A percentile compares a stretch with the other conserved stretches of the same genome.
Evolutionary conservation across 2,329 filamentous ascomycete genomes (phyloP).

Genomic region (Fusarium odoratissimum): DNA sequence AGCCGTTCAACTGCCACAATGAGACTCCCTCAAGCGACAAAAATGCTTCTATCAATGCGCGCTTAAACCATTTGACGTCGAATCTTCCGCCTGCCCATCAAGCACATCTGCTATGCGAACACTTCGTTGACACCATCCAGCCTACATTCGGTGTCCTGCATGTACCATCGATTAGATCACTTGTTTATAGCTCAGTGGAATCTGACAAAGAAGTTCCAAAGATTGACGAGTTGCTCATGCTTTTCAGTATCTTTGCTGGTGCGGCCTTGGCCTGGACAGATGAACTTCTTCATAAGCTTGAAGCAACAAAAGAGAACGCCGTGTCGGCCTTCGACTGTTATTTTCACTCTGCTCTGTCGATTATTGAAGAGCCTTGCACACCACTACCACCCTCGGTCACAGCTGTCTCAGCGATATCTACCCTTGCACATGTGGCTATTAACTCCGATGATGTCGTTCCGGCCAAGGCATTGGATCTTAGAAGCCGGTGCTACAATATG

Average conservation of each 20-base stretch:
- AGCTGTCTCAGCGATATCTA: background rate
- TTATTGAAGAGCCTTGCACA: background rate
- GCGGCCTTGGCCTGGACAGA: conserved; percentile 6
- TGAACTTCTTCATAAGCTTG: background rate
- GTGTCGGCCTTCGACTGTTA: background rate
- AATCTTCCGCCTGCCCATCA: background rate
- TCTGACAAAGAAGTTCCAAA: fast-evolving
- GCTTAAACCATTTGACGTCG: background rate
- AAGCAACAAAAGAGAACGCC: background rate
- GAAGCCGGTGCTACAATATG: background rate
- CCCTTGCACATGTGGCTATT: background rate
- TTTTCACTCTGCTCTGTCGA: background rate
- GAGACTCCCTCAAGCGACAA: too few relatives aligned
- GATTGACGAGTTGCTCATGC: background rate
- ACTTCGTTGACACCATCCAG: background rate
- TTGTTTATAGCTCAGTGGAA: background rate
- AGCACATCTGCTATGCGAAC: background rate
- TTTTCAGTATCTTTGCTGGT: conserved; percentile 6
- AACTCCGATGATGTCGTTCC: background rate
- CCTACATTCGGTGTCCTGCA: background rate
- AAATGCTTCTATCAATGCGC: too few relatives aligned
- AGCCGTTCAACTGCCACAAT: background rate
- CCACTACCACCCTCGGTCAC: background rate
- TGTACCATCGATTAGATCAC: background rate
- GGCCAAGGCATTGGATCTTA: background rate